phyloP scores from a whole-genome alignment of 2,329 filamentous ascomycete species.

The Chalaropsis thielavioides region DNA sequence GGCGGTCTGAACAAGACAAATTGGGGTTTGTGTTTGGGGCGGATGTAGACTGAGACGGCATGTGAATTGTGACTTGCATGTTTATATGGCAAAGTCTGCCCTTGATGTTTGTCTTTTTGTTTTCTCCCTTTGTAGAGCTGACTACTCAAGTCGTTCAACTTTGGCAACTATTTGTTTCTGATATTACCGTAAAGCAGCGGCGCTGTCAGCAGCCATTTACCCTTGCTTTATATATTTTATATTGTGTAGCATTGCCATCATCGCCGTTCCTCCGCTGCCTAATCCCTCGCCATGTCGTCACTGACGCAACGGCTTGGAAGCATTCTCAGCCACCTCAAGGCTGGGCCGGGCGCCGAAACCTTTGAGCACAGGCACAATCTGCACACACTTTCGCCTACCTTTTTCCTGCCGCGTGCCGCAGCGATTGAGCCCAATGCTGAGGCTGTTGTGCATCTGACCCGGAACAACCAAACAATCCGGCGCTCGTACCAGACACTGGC shows the following conservation, averaged over 20 bases:
- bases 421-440: slow-evolving; percentile 73
- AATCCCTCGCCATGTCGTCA: slow-evolving; percentile 30
- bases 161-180: no score
- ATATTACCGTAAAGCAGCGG: no score
- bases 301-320: slow-evolving; percentile 45
- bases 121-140: background rate
- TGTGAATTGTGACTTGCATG: background rate
- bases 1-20: background rate
- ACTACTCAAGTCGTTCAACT: no score
- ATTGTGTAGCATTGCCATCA: background rate
- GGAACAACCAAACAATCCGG: slow-evolving; percentile 57
- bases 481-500: slow-evolving; percentile 70
- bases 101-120: background rate
- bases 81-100: background rate
- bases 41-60: background rate
- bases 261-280: background rate
- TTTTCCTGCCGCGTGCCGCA: slow-evolving; percentile 74
- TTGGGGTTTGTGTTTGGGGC: background rate
- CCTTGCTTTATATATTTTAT: background rate
- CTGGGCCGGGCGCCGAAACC: slow-evolving; percentile 4
- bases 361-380: slow-evolving; percentile 42
- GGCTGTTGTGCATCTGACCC: slow-evolving; percentile 74
- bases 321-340: slow-evolving; percentile 38
- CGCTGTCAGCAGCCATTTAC: background rate
- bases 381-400: slow-evolving; percentile 72